phyloP scores from a whole-genome alignment of 805 yeast genomes.

The Pichia insulana region DNA sequence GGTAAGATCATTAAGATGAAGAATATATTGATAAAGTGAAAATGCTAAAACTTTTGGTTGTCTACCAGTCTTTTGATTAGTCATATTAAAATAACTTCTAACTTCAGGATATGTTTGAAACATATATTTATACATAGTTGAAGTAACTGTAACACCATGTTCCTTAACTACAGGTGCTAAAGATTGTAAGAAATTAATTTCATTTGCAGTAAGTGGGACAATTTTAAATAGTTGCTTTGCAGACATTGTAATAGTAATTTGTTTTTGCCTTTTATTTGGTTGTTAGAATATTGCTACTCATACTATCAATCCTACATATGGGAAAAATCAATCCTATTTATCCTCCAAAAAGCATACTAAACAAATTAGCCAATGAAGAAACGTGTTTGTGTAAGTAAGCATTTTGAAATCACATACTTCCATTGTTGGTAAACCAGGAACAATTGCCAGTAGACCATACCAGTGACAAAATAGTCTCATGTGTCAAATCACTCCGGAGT shows the following conservation, averaged over 20 bases:
- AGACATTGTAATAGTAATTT: constrained; percentile 2
- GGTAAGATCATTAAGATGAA: constrained; percentile 49
- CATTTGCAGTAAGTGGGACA: constrained; percentile 25
- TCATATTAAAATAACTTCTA: constrained; percentile 49
- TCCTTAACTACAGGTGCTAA: constrained; percentile 49
- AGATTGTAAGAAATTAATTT: constrained; percentile 32
- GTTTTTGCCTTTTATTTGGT: background rate
- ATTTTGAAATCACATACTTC: too few relatives aligned
- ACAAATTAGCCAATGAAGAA: too few relatives aligned
- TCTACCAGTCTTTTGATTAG: constrained; percentile 43
- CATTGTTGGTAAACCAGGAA: too few relatives aligned
- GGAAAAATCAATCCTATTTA: too few relatives aligned
- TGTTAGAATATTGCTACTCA: too few relatives aligned
- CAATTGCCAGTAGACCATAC: too few relatives aligned
- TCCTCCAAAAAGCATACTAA: too few relatives aligned
- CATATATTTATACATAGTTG: constrained; percentile 48
- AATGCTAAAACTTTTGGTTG: constrained; percentile 62
- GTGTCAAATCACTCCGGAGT: too few relatives aligned
- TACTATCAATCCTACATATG: too few relatives aligned
- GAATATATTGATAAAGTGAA: constrained; percentile 53
- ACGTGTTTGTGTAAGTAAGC: too few relatives aligned
- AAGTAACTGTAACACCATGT: constrained; percentile 47
- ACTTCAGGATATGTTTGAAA: constrained; percentile 44
- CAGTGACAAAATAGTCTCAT: too few relatives aligned
- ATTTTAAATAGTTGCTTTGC: constrained; percentile 21